Conservation (phyloP, 2,329 filamentous ascomycete species). For the Fusarium sp. region DNA sequence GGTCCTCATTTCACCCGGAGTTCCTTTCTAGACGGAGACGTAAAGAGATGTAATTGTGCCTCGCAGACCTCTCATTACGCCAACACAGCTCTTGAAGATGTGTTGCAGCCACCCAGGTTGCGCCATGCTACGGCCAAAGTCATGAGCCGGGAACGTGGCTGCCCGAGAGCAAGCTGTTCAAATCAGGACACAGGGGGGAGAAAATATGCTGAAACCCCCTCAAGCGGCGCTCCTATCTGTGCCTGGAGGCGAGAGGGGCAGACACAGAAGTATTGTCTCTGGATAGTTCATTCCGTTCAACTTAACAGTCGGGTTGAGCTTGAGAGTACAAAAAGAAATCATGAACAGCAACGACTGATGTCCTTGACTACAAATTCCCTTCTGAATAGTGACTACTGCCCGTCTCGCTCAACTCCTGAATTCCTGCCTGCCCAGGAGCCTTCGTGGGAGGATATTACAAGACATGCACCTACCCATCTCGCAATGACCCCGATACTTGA, state of each 20-base stretch:
- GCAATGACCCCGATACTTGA: constrained; percentile 33
- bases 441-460: neutral
- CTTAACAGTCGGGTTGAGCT: constrained; percentile 9
- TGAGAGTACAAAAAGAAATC: constrained; percentile 1
- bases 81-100: constrained; percentile 1
- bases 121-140: constrained; percentile 2
- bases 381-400: neutral
- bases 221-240: neutral
- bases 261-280: constrained; percentile 3
- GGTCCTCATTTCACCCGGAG: constrained; percentile 76
- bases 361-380: too few species aligned
- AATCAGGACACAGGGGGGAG: neutral
- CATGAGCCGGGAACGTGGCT: constrained; percentile 8
- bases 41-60: neutral
- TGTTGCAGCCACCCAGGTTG: neutral
- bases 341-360: constrained; percentile 13
- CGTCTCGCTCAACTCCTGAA: neutral
- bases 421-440: neutral
- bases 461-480: neutral
- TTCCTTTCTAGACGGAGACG: constrained; percentile 43
- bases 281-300: constrained; percentile 6
- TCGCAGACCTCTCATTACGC: constrained; percentile 3
- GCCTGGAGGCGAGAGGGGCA: neutral
- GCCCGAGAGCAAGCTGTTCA: neutral
- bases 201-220: neutral